phyloP scores from a whole-genome alignment of 192 early-diverging fungal species.

The Oehlia diaphana region DNA sequence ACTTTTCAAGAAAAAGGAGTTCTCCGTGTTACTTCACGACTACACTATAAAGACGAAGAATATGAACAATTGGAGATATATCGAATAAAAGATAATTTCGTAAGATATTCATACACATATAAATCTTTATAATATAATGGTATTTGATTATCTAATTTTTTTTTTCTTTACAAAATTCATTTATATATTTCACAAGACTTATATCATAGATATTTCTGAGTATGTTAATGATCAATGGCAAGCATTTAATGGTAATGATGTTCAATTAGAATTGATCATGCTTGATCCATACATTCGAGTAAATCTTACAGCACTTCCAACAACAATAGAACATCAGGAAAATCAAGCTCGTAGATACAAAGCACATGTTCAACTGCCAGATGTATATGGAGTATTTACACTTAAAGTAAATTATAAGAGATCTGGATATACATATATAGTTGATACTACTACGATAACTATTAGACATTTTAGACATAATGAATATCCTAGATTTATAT shows the following conservation, averaged over 20 bases:
- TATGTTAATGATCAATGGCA: constrained; percentile 78
- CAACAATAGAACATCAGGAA: constrained; percentile 16
- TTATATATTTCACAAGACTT: constrained; percentile 46
- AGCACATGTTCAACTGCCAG: constrained; percentile 68
- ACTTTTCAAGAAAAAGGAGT: constrained; percentile 90
- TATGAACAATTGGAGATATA: constrained; percentile 73
- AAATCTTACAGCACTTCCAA: constrained; percentile 56
- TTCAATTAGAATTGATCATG: constrained; percentile 96
- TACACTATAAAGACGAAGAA: constrained; percentile 70
- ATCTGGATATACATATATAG: constrained; percentile 76
- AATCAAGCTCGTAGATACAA: constrained; percentile 45
- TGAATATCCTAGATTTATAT: constrained; percentile 92
- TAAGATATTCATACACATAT: constrained; percentile 38
- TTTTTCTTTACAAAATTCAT: background rate
- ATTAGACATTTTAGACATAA: constrained; percentile 93
- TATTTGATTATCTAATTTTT: background rate
- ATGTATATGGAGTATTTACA: constrained; percentile 97
- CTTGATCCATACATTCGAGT: constrained; percentile 93
- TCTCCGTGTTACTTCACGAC: constrained; percentile 64
- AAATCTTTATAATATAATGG: background rate
- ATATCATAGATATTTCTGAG: constrained; percentile 78
- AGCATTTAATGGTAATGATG: constrained; percentile 75
- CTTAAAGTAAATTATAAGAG: constrained; percentile 94
- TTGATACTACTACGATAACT: constrained; percentile 72
- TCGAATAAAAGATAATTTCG: constrained; percentile 90